Conservation (phyloP, 768 basidiomycete species). For the Phaeolepiota aurea region DNA sequence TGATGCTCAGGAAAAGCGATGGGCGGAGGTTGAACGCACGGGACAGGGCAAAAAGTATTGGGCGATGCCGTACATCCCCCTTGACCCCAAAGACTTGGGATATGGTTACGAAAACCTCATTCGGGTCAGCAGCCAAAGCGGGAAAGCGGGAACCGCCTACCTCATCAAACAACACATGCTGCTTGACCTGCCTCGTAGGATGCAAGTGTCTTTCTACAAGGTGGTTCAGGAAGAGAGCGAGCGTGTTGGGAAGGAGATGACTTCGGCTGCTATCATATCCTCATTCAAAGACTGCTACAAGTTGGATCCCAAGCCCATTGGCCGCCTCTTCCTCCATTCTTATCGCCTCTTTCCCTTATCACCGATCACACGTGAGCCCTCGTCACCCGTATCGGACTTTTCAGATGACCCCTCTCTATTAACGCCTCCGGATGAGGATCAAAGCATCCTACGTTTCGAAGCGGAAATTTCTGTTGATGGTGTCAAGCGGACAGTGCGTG, state of each 20-base stretch:
- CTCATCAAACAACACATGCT: constrained; percentile 88
- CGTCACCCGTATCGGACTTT: constrained; percentile 29
- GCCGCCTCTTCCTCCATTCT: constrained; percentile 56
- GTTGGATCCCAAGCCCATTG: constrained; percentile 59
- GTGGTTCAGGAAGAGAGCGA: constrained; percentile 86
- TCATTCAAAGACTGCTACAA: constrained; percentile 80
- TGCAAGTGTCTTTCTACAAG: constrained; percentile 94
- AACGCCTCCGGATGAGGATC: constrained; percentile 6
- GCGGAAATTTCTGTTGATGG: constrained; percentile 67
- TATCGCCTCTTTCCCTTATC: constrained; percentile 47
- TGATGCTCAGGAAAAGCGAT: constrained; percentile 64
- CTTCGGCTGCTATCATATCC: constrained; percentile 87
- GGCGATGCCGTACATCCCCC: constrained; percentile 93
- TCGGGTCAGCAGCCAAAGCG: constrained; percentile 97
- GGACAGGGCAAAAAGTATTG: constrained; percentile 56
- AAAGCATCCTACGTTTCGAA: constrained; percentile 38
- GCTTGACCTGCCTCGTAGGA: constrained; percentile 92
- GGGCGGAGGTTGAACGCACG: constrained; percentile 54
- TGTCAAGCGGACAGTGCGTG: constrained; percentile 50
- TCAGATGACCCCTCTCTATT: constrained; percentile 38
- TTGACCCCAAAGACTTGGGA: constrained; percentile 94
- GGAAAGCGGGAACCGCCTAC: constrained; percentile 97
- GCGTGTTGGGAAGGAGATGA: constrained; percentile 91
- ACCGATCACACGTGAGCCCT: constrained; percentile 26
- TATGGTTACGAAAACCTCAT: constrained; percentile 98